These are phyloP conservation scores for Patellifolia procumbens DNA, from an alignment of 179 eudicot genomes.

Conservation along the genomic window DNA sequence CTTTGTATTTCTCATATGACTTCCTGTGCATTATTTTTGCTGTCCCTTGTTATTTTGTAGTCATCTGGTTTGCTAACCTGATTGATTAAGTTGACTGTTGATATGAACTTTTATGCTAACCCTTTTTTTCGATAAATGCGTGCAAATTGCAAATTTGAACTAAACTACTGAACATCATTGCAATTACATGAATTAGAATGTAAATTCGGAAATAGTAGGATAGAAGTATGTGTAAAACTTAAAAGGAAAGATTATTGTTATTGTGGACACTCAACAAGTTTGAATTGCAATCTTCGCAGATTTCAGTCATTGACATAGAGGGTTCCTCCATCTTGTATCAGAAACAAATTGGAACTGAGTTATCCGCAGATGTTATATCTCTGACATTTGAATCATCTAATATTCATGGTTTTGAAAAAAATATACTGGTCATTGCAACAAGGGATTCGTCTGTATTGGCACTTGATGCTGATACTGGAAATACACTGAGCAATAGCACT, in stretches of 20 bases:
- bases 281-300: slow-evolving; percentile 43
- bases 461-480: slow-evolving; percentile 80
- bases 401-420: slow-evolving; percentile 85
- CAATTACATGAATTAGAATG: no score
- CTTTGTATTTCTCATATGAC: no score
- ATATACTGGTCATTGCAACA: slow-evolving; percentile 63
- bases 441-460: slow-evolving; percentile 83
- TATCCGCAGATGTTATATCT: slow-evolving; percentile 70
- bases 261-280: background rate
- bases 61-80: no score
- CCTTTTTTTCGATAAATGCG: no score
- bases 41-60: no score
- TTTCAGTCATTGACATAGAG: slow-evolving; percentile 70
- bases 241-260: no score
- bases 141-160: no score
- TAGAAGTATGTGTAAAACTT: background rate
- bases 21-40: no score
- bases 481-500: slow-evolving; percentile 48
- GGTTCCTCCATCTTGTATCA: slow-evolving; percentile 63
- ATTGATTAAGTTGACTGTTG: no score
- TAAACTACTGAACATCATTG: no score
- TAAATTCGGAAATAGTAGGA: no score
- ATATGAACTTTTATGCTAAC: no score
- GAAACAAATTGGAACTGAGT: slow-evolving; percentile 63
- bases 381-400: slow-evolving; percentile 65